Base-by-base conservation (phyloP, 75 land plant species). In the Isoetes taiwanensis region DNA sequence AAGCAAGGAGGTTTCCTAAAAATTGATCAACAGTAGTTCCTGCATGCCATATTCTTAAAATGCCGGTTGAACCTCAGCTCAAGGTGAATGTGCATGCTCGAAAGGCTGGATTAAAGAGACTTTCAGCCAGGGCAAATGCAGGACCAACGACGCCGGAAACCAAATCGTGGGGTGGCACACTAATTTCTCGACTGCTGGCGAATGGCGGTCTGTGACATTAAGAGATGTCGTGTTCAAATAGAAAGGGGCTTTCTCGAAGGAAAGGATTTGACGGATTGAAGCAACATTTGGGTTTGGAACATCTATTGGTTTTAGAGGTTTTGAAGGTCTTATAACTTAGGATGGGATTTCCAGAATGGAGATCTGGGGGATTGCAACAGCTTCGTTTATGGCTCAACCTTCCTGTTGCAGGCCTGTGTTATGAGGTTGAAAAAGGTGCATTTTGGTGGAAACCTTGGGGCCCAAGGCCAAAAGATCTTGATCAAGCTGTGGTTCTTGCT, bases 321-420 rank as follows among this genome's bases (percentile, higher is more conserved):
- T 94, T n/a, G 28, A 71, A 76, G 23, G 99, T 80, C 29, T 59
- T 94, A 28, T 96, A 95, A 2, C 50, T 77, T 0, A 96, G 90
- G 4, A 72, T 76, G 0, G 96, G 90, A 16, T 94, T 94, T 66
- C 99, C 99, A 17, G 83, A 94, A 72, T 89, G 99, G 99, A 72
- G 96, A 16, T 34, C 79, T 1, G 31, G 72, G 1, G 57, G 66
- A 25, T 43, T 65, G 14, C 69, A 72, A 12, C 72, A 75, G 58
- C 78, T 86, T 26, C 65, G 77, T 6, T 62, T 75, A 56, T 30
- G 72, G 4, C 58, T 89, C 55, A 74, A 74, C 41, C 70, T 78
- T 43, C 86, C 96, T 12, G 63, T 73, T 32, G 80, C 82, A 6
- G 82, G 88, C 23, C 37, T 85, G 8, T 59, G 73, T 26, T 74